Base-by-base conservation (phyloP, 306 rosid genomes). In the Quercus parvula region DNA sequence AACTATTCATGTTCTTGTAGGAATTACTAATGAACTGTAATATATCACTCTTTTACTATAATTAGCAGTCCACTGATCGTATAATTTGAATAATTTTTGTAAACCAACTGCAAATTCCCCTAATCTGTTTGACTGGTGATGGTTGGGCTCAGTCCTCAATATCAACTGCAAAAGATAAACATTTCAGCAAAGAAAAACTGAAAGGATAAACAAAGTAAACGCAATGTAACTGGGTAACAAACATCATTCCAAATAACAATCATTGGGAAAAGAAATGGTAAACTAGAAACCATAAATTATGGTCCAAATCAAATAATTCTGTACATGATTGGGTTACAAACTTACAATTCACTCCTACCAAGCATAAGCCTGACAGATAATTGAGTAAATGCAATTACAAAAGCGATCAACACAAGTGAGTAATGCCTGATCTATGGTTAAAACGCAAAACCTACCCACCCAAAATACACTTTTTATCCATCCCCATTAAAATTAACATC, bases 401-500 rank as follows among this genome's bases (percentile, higher is more conserved):
- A 55, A 9, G 54, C 25, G 3, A 8, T 25, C 57, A 20, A 27
- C 15, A 18, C 5, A 27, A 28, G 54, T 71, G 74, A 54, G 67
- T 55, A 57, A 24, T 17, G 61, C 38, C 71, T 75, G 64, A 74
- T 59, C 81, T 73, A 79, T 20, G 57, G 81, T 73, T 71, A 76
- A 71, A 75, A 51, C 2, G 62, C 62, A 70, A 30, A 28, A 15
- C 75, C 78, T 62, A 75, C 67, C 71, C 68, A 78, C 19, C 70
- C 51, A 54, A 27, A 49, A 72, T 55, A 67, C 35, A 66, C 46
- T 20, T 56, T 33, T 52, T 14, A 10, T 18, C 52, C 71, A 28
- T 11, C 17, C 78, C 61, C 71, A 25, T 17, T 46, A 62, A 70
- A 61, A n/a, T 10, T 14, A 70, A 20, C 12, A 41, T 66, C 66